These are phyloP conservation scores for Solanum clarkiae DNA, from an alignment of 257 asterid genomes.

Conservation along the genomic window DNA sequence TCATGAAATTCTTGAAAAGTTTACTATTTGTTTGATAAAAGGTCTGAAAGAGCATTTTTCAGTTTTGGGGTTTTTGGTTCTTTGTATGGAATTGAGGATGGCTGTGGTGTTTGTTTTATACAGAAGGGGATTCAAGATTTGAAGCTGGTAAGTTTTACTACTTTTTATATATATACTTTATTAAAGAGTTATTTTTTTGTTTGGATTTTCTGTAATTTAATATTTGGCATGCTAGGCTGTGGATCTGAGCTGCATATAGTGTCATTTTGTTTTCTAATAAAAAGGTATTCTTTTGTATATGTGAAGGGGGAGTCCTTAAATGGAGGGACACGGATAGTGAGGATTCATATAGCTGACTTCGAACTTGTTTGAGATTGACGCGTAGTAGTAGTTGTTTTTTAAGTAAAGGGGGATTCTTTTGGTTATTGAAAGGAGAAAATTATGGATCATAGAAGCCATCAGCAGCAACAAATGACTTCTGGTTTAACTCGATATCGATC, in stretches of 20 bases:
- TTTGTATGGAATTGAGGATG: background rate
- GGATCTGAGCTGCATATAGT: constrained; percentile 1
- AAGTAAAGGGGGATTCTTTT: background rate
- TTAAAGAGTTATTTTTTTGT: background rate
- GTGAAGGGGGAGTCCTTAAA: background rate
- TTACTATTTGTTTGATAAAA: background rate
- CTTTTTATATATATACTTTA: background rate
- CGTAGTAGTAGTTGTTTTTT: background rate
- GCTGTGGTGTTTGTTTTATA: background rate
- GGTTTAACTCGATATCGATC: constrained; percentile 69
- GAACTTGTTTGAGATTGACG: background rate
- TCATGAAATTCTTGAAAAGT: background rate
- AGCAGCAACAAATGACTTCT: constrained; percentile 31
- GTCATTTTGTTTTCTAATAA: background rate
- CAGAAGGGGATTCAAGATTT: background rate
- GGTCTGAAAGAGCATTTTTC: background rate
- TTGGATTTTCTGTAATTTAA: background rate
- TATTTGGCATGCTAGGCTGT: background rate
- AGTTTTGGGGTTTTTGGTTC: background rate
- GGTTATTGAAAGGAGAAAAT: background rate
- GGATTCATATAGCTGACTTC: background rate
- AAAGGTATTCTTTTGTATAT: background rate
- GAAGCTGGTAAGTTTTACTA: background rate
- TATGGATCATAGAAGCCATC: background rate
- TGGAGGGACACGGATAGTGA: background rate